Conservation (phyloP, 768 basidiomycete species). For the Tylopilus subfusipes region DNA sequence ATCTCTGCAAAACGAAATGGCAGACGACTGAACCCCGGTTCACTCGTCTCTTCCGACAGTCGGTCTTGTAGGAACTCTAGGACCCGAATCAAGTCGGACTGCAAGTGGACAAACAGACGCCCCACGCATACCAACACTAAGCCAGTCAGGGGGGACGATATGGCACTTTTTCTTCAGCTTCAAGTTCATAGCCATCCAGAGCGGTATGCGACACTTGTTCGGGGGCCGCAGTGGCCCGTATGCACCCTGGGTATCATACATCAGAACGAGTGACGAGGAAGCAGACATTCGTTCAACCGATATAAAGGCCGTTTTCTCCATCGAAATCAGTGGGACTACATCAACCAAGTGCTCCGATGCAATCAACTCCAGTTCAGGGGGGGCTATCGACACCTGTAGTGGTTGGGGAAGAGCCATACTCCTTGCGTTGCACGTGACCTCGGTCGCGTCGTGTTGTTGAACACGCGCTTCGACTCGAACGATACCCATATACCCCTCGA, state of each 20-base stretch:
- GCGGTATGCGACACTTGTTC: constrained; percentile 76
- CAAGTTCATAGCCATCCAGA: constrained; percentile 94
- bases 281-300: constrained; percentile 51
- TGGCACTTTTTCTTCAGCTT: constrained; percentile 95
- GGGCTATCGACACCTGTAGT: constrained; percentile 69
- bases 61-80: constrained; percentile 79
- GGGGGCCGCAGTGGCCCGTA: constrained; percentile 94
- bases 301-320: constrained; percentile 90
- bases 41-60: constrained; percentile 68
- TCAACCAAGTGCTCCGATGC: constrained; percentile 83
- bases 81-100: background rate
- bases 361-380: constrained; percentile 84
- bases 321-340: constrained; percentile 82
- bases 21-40: constrained; percentile 69
- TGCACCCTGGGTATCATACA: constrained; percentile 56
- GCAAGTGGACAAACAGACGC: background rate
- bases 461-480: constrained; percentile 4
- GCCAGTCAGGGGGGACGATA: constrained; percentile 88
- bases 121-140: constrained; percentile 65
- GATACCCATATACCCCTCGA: background rate
- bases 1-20: constrained; percentile 90
- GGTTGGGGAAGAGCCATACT: constrained; percentile 70
- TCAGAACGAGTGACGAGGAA: constrained; percentile 8
- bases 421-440: constrained; percentile 20
- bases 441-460: constrained; percentile 10